These are phyloP conservation scores for Baudoinia panamericana DNA, from an alignment of 495 filamentous ascomycete species.

Conservation along the genomic window DNA sequence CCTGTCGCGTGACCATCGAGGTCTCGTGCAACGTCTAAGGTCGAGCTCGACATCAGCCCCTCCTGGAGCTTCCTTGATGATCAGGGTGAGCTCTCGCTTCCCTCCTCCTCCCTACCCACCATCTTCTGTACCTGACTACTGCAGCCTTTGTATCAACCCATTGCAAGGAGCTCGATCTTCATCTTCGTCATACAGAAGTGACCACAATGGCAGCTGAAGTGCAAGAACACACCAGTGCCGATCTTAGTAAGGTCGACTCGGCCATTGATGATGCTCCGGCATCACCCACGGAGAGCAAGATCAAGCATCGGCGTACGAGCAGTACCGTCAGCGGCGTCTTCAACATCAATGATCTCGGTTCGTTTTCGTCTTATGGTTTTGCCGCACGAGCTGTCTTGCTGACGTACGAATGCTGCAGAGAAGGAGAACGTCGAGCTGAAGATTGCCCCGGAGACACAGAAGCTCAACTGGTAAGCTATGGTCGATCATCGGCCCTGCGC, in stretches of 20 bases:
- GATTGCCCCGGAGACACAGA: conserved; percentile 79
- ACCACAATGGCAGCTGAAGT: conserved; percentile 20
- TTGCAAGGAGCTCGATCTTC: background rate
- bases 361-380: conserved; percentile 25
- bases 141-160: background rate
- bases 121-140: conserved; percentile 6
- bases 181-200: background rate
- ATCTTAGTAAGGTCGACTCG: conserved; percentile 72
- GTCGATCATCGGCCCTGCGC: too few species aligned
- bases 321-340: conserved; percentile 54
- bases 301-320: conserved; percentile 49
- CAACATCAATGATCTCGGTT: conserved; percentile 81
- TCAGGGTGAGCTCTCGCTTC: too few species aligned
- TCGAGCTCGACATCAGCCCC: background rate
- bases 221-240: conserved; percentile 15
- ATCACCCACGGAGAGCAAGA: conserved; percentile 50
- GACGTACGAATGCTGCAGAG: conserved; percentile 52
- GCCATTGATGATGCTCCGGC: conserved; percentile 65
- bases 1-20: too few species aligned
- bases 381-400: background rate
- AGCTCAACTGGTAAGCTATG: conserved; percentile 66
- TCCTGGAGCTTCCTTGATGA: background rate
- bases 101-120: background rate
- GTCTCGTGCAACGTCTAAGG: too few species aligned
- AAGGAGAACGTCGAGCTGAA: conserved; percentile 57